Conservation (phyloP, 2,329 filamentous ascomycete species). For the Penicillium hesseltinei region DNA sequence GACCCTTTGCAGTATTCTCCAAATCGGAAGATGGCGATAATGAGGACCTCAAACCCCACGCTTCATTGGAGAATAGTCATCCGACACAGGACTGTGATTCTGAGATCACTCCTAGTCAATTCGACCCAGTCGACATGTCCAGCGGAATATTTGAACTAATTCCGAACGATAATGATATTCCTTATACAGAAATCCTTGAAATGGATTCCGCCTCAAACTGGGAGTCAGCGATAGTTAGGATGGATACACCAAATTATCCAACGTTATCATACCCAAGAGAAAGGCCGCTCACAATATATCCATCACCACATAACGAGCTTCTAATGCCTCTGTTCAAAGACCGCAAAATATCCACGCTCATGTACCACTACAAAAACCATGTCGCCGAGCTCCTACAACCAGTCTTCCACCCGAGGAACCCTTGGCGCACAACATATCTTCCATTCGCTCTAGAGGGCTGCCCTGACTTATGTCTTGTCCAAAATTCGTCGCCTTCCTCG, state of each 20-base stretch:
- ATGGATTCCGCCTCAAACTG: not conserved
- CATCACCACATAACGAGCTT: not conserved
- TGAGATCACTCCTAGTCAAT: not conserved
- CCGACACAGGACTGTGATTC: not conserved
- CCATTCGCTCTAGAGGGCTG: constrained; percentile 14
- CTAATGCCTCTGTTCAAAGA: constrained; percentile 6
- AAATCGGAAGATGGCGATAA: not conserved
- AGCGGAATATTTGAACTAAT: not conserved
- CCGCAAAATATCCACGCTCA: not conserved
- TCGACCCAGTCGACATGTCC: too few species aligned
- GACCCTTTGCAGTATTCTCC: constrained; percentile 8
- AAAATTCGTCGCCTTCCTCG: not conserved
- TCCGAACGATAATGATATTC: not conserved
- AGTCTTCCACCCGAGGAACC: constrained; percentile 10
- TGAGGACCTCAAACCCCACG: not conserved
- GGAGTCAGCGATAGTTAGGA: not conserved
- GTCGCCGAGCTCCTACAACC: constrained; percentile 13
- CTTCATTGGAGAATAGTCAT: not conserved
- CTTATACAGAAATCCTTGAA: not conserved
- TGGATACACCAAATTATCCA: not conserved
- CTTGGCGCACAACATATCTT: constrained; percentile 15
- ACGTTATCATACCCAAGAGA: not conserved
- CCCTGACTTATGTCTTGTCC: constrained; percentile 6
- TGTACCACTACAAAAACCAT: constrained; percentile 13
- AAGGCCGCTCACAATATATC: not conserved